Evolutionary conservation across 345 rosid species (phyloP).

Genomic region (Geranium rotundifolium): DNA sequence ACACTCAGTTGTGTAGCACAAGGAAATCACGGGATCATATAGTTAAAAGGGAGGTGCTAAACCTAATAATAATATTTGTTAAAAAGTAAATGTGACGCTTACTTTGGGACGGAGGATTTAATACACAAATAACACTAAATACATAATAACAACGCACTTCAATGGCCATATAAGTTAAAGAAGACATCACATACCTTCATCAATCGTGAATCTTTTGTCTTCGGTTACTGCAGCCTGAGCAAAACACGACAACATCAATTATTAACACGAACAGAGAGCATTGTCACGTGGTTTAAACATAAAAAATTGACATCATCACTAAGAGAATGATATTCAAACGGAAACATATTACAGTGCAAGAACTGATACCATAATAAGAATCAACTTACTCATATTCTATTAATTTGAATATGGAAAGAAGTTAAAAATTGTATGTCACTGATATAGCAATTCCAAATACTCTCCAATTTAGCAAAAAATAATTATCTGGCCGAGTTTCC

Average conservation of each 20-base stretch:
- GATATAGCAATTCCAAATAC: neutral
- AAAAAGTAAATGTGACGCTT: too few species aligned
- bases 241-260: neutral
- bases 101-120: too few species aligned
- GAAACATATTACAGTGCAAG: too few species aligned
- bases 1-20: too few species aligned
- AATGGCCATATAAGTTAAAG: neutral
- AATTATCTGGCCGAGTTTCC: neutral
- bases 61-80: too few species aligned
- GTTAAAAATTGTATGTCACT: neutral
- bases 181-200: constrained; percentile 37
- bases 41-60: too few species aligned
- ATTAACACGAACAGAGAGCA: too few species aligned
- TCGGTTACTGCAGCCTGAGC: constrained; percentile 57
- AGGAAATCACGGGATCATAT: too few species aligned
- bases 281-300: too few species aligned
- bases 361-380: neutral
- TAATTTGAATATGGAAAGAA: neutral
- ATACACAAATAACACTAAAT: too few species aligned
- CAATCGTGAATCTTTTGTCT: constrained; percentile 24
- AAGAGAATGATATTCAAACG: too few species aligned
- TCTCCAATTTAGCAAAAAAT: neutral
- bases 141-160: neutral
- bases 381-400: neutral
- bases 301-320: too few species aligned